Conservation (phyloP, 768 basidiomycete species). For the Kwoniella heveanensis region DNA sequence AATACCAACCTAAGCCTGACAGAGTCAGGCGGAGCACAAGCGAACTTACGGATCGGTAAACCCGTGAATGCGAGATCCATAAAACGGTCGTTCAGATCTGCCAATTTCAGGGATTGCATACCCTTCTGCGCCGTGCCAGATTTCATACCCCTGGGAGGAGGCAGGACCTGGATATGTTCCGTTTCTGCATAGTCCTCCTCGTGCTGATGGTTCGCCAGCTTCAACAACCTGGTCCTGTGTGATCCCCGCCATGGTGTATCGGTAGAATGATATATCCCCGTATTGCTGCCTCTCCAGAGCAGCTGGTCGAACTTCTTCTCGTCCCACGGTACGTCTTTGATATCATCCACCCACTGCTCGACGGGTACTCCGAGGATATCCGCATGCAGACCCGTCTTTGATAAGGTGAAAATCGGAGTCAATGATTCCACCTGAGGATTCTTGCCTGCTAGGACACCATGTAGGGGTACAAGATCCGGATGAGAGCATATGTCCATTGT, state of each 20-base stretch:
- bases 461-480: slow-evolving; percentile 23
- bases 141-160: slow-evolving; percentile 8
- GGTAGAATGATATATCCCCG: slow-evolving; percentile 37
- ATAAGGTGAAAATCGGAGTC: slow-evolving; percentile 24
- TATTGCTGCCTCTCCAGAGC: slow-evolving; percentile 54
- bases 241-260: slow-evolving; percentile 43
- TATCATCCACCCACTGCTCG: slow-evolving; percentile 30
- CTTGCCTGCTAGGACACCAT: slow-evolving; percentile 24
- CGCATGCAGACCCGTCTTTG: slow-evolving; percentile 28
- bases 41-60: slow-evolving; percentile 20
- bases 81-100: slow-evolving; percentile 8
- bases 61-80: slow-evolving; percentile 29
- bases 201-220: slow-evolving; percentile 21
- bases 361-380: slow-evolving; percentile 34
- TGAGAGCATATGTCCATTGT: slow-evolving; percentile 29
- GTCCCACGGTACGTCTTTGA: slow-evolving; percentile 42
- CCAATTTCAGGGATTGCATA: neutral
- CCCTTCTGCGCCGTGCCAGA: neutral
- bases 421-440: slow-evolving; percentile 17
- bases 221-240: slow-evolving; percentile 48
- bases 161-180: neutral
- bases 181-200: neutral
- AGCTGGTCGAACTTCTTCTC: slow-evolving; percentile 38
- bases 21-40: too few relatives aligned
- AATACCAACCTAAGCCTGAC: too few relatives aligned